Evolutionary conservation across 177 flowering plant species (phyloP).

Genomic region (Tripterygium wilfordii): DNA sequence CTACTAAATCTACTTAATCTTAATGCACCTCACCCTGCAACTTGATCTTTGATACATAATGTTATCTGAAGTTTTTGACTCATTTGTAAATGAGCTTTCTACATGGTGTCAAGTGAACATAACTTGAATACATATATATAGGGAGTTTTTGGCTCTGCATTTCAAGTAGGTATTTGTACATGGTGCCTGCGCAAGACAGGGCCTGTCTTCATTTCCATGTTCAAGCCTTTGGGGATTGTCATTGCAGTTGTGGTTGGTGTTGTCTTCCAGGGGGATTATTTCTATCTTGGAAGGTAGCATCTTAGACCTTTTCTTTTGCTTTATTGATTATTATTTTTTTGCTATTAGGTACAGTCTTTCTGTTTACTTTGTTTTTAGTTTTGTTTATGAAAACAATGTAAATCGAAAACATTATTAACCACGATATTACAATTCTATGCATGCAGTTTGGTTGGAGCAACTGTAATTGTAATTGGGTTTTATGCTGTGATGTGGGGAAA

Average conservation of each 20-base stretch:
- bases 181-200: conserved; percentile 19
- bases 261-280: conserved; percentile 11
- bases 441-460: conserved; percentile 44
- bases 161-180: not conserved
- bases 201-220: conserved; percentile 24
- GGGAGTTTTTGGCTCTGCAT: conserved; percentile 5
- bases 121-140: not conserved
- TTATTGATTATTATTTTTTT: too few relatives aligned
- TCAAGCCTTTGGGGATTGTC: conserved; percentile 19
- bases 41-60: not conserved
- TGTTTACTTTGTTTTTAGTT: too few relatives aligned
- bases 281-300: conserved; percentile 15
- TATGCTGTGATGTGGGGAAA: conserved; percentile 54
- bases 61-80: too few relatives aligned
- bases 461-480: conserved; percentile 37
- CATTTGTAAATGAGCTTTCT: too few relatives aligned
- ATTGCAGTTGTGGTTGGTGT: conserved; percentile 15
- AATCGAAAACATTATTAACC: too few relatives aligned
- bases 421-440: too few relatives aligned
- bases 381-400: too few relatives aligned
- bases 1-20: too few relatives aligned
- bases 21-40: not conserved
- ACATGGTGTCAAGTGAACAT: too few relatives aligned
- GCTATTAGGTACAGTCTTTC: too few relatives aligned
- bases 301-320: too few relatives aligned